These are phyloP conservation scores for Panaeolus cyanescens DNA, from an alignment of 768 basidiomycete species.

Conservation along the genomic window DNA sequence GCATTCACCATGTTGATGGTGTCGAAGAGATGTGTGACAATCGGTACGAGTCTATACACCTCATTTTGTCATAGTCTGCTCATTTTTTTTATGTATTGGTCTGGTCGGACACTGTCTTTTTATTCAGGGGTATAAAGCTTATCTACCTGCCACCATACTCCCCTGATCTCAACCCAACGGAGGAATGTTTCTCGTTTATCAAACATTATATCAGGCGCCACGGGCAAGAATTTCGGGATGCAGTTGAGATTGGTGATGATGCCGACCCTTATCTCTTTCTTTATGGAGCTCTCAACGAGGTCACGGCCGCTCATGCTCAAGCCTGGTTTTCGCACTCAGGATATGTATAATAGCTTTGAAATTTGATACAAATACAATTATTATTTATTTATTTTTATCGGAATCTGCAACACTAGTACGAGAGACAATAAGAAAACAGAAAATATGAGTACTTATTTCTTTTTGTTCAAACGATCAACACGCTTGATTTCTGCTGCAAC, in stretches of 20 bases:
- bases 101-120: too few relatives aligned
- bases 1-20: constrained; percentile 35
- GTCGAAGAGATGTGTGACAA: too few relatives aligned
- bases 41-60: too few relatives aligned
- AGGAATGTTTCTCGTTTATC: constrained; percentile 32
- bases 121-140: constrained; percentile 24
- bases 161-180: constrained; percentile 37
- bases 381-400: too few relatives aligned
- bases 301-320: not conserved
- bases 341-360: constrained; percentile 9
- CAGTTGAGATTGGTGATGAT: constrained; percentile 4
- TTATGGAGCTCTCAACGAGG: constrained; percentile 5
- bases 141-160: constrained; percentile 35
- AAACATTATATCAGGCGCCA: constrained; percentile 30
- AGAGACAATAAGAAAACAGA: too few relatives aligned
- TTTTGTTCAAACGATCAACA: too few relatives aligned
- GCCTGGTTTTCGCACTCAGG: constrained; percentile 11
- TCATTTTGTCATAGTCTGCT: too few relatives aligned
- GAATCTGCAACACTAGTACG: too few relatives aligned
- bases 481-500: too few relatives aligned
- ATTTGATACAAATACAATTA: too few relatives aligned
- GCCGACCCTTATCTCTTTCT: constrained; percentile 4
- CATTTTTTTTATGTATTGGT: too few relatives aligned
- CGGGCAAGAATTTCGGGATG: constrained; percentile 9
- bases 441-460: too few relatives aligned